Evolutionary conservation across 1,139 yeast species (phyloP), one percentile per base, ranked within the genome.

Genomic region (Lodderomyces parapsilosis): DNA sequence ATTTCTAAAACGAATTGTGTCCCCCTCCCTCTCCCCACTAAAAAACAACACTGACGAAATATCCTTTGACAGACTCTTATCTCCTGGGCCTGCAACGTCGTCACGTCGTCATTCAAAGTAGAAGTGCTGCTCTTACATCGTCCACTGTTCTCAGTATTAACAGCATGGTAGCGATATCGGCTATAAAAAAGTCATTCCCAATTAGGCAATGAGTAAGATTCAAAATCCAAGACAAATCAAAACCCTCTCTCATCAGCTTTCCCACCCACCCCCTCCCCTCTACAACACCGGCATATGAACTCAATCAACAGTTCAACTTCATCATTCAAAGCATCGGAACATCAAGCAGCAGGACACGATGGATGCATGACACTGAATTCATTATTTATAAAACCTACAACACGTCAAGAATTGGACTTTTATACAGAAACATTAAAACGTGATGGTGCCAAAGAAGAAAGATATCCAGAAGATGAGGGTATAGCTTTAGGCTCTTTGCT

Each of bases 311-410:
- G 22, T 8, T 23, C 32, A 10, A 22, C 17, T 36, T 10, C 19
- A 10, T 15, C 33, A 19, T 43, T 53, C 38, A 41, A 43, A 8
- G 58, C 62, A 6, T 53, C 65, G 2, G 50, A 49, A 15, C 78
- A 73, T 49, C 75, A 71, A 51, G 98, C 95, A 2, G 99, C 98
- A 0, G 99, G 99, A 9, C 99, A 93, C 57, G 86, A 75, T 13
- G 98, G 96, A 0, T 78, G 86, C 10, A 56, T 89, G 49, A 78
- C 82, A 34, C 66, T 54, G 35, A 65, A 60, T 1, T 64, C 78
- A 9, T 63, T 91, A 19, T 85, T 90, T 54, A 79, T 87, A 45
- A 93, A 93, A 61, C 81, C 83, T 0, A 72, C 93, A 0, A 59
- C 65, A 0, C 63, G 62, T 20, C 81, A 79, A 51, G 99, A 93